Percentiles rank a stretch among this genome's conserved stretches.
Conservation (phyloP, 345 rosid species). For the Aurinia saxatilis region DNA sequence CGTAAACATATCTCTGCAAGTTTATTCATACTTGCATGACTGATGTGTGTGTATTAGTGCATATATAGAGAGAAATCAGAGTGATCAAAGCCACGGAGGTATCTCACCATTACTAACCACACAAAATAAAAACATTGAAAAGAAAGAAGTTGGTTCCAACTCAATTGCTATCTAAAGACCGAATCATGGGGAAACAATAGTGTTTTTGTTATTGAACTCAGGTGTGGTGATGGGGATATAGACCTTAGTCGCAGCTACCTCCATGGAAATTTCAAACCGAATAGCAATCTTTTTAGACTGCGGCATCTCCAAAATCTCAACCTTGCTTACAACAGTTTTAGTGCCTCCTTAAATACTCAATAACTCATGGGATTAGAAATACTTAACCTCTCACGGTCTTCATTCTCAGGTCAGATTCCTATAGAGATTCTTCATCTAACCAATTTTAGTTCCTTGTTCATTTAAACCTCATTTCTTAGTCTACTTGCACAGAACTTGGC, state of each 20-base stretch:
- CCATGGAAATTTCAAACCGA: neutral
- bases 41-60: no score
- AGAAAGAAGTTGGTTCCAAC: no score
- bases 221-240: neutral
- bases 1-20: no score
- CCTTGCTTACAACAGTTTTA: no score
- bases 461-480: neutral
- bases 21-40: no score
- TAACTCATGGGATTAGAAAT: neutral
- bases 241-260: neutral
- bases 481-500: neutral
- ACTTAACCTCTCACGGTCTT: neutral
- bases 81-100: no score
- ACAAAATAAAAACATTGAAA: no score
- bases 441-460: neutral
- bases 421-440: neutral
- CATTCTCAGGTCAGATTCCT: neutral
- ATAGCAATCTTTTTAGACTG: slow-evolving; percentile 5
- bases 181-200: neutral
- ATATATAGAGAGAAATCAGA: no score
- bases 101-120: no score
- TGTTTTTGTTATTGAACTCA: neutral
- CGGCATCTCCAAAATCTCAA: no score
- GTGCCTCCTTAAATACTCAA: neutral
- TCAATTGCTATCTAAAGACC: no score